Conservation (phyloP, 2,329 filamentous ascomycete genomes). For the Elsinoe necatrix region DNA sequence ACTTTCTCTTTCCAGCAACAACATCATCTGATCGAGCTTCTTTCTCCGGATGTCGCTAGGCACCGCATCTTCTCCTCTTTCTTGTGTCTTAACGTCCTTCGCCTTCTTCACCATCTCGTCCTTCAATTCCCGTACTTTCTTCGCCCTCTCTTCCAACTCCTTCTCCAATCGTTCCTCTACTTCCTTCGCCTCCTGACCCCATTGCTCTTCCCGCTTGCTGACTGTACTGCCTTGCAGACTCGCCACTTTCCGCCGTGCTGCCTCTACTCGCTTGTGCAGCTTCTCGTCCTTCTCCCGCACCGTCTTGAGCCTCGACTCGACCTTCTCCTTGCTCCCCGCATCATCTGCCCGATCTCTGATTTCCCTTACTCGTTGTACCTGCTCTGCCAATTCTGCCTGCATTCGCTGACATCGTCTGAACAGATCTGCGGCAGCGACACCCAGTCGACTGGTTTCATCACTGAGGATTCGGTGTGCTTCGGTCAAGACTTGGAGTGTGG, state of each 20-base stretch:
- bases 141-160: slow-evolving; percentile 18
- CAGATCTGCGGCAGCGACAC: slow-evolving; percentile 61
- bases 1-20: slow-evolving; percentile 56
- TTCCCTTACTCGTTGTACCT: slow-evolving; percentile 58
- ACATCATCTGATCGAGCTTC: slow-evolving; percentile 57
- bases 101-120: slow-evolving; percentile 24
- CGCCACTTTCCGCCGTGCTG: slow-evolving; percentile 43
- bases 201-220: slow-evolving; percentile 52
- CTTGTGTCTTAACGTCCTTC: slow-evolving; percentile 24
- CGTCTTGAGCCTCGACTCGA: slow-evolving; percentile 50
- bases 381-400: slow-evolving; percentile 57
- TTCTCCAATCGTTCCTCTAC: slow-evolving; percentile 29
- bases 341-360: slow-evolving; percentile 58
- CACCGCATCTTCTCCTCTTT: slow-evolving; percentile 33
- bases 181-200: slow-evolving; percentile 51
- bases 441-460: slow-evolving; percentile 60
- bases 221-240: slow-evolving; percentile 42
- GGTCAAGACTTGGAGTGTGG: slow-evolving; percentile 62
- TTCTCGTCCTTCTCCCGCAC: slow-evolving; percentile 50
- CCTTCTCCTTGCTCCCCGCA: slow-evolving; percentile 50
- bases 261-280: slow-evolving; percentile 53
- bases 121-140: slow-evolving; percentile 24
- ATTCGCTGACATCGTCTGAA: slow-evolving; percentile 63
- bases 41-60: slow-evolving; percentile 53
- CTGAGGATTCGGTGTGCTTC: slow-evolving; percentile 64